Evolutionary conservation across 2,329 filamentous ascomycete species (phyloP).

Genomic region (Diaporthe australafricana): DNA sequence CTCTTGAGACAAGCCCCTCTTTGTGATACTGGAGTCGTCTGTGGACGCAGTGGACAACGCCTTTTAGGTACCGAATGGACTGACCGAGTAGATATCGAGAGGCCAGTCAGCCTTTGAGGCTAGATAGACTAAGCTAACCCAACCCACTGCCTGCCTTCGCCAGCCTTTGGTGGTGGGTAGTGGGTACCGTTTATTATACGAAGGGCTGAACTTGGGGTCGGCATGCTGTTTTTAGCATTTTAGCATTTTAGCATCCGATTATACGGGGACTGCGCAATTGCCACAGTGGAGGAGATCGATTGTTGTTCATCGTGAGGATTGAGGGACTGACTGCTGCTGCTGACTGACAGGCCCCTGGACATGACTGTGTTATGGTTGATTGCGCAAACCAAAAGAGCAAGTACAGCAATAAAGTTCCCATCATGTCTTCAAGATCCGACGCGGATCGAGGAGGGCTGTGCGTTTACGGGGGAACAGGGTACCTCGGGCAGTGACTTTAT

Average conservation of each 20-base stretch:
- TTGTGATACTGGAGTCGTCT: conserved; percentile 25
- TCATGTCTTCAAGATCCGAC: background rate
- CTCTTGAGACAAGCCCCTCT: conserved; percentile 25
- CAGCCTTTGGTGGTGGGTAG: conserved; percentile 1
- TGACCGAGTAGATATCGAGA: conserved; percentile 1
- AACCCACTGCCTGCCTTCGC: conserved; percentile 27
- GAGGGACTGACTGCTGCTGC: too few species aligned
- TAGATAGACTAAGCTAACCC: conserved; percentile 24
- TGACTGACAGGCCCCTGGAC: too few species aligned
- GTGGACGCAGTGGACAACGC: background rate
- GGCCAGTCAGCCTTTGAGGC: conserved; percentile 13
- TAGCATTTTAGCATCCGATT: background rate
- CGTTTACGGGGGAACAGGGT: conserved; percentile 24
- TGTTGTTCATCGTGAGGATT: too few species aligned
- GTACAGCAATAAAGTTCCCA: background rate
- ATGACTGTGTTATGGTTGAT: too few species aligned
- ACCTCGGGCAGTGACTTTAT: conserved; percentile 14
- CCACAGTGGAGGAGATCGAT: too few species aligned
- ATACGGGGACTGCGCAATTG: background rate
- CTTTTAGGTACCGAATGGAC: background rate
- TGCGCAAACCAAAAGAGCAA: background rate
- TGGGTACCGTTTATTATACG: conserved; percentile 24
- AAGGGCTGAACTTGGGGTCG: conserved; percentile 18
- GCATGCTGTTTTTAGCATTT: conserved; percentile 21
- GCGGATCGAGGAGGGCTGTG: conserved; percentile 33